A percentile compares a stretch with the other conserved stretches of the same genome.
These are phyloP conservation scores for Fusarium domesticum DNA, from an alignment of 2,329 filamentous ascomycete species.

Conservation along the genomic window DNA sequence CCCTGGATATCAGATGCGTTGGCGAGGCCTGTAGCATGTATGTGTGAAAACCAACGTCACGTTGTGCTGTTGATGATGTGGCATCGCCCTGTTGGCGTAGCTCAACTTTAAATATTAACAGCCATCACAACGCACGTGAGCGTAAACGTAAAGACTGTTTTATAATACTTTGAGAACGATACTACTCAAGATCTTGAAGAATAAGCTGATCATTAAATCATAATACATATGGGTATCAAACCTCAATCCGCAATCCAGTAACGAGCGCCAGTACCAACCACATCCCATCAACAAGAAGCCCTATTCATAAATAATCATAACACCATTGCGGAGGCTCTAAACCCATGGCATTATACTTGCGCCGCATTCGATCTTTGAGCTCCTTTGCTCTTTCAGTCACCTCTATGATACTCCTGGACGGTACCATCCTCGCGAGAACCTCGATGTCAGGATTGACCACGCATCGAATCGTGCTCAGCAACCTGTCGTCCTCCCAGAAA, in stretches of 20 bases:
- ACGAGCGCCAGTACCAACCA: neutral
- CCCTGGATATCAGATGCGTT: constrained; percentile 7
- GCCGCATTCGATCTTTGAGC: constrained; percentile 20
- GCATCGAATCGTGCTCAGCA: constrained; percentile 25
- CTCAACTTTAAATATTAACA: constrained; percentile 19
- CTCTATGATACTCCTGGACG: constrained; percentile 16
- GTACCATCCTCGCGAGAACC: constrained; percentile 13
- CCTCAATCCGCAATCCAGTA: neutral
- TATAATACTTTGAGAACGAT: neutral
- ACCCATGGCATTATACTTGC: constrained; percentile 17
- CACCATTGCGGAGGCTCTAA: constrained; percentile 28
- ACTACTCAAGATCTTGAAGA: neutral
- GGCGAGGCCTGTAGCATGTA: constrained; percentile 5
- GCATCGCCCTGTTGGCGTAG: constrained; percentile 12
- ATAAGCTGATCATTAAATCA: neutral
- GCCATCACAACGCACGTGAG: constrained; percentile 1
- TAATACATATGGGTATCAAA: neutral
- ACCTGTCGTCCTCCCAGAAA: constrained; percentile 26
- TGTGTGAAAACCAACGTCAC: constrained; percentile 2
- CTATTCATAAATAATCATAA: constrained; percentile 11
- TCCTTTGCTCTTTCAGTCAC: constrained; percentile 18
- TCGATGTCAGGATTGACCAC: constrained; percentile 10
- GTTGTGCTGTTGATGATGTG: constrained; percentile 21
- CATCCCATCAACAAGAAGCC: neutral
- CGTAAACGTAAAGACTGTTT: neutral